Evolutionary conservation across 2,329 filamentous ascomycete species (phyloP), one percentile per base, ranked within the genome.

Genomic region (Fusarium decemcellulare): DNA sequence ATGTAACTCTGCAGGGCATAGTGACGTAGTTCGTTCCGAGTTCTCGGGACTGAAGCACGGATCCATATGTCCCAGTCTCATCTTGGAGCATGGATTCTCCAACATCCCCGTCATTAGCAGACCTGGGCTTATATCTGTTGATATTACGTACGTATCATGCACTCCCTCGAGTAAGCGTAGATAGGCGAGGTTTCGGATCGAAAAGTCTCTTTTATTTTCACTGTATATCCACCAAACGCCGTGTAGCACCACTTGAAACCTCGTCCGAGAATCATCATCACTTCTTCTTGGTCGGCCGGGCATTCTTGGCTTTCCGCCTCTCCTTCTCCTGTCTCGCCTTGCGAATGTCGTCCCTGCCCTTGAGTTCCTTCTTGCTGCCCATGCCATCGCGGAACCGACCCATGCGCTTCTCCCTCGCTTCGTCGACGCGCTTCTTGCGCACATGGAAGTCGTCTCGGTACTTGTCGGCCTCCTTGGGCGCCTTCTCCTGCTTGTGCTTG

Each of bases 381-480:
- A 85, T 87, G 34, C 91, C 90, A 72, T 94, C 92, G 78, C 85
- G 89, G 83, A 91, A 95, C 67, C 89, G 87, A 53, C 92, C 93
- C 32, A 94, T 81, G 18, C 92, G 86, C 83, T 94, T 94, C 85
- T 98, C 93, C 81, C 92, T 92, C 47, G 95, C 95, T 77, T 94
- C 94, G 15, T 90, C 90, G 16, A 96, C 91, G 77, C 93, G 91
- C 90, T 95, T 95, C 90, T 96, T 97, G 83, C 93, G 91, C 78
- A 91, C 90, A 70, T 97, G 86, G 81, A 93, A 99, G 81, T 99
- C 95, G 79, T 95, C 94, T 65, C 96, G 88, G 81, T 88, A 95
- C 82, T 93, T 95, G 84, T 99, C 96, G 8, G 96, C 94, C 74
- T 93, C 90, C 86, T 98, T 98, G 68, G 97, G 96, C 60, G 94